These are phyloP conservation scores for Oxytropis ochrocephala DNA, from an alignment of 306 rosid genomes.

Conservation along the genomic window DNA sequence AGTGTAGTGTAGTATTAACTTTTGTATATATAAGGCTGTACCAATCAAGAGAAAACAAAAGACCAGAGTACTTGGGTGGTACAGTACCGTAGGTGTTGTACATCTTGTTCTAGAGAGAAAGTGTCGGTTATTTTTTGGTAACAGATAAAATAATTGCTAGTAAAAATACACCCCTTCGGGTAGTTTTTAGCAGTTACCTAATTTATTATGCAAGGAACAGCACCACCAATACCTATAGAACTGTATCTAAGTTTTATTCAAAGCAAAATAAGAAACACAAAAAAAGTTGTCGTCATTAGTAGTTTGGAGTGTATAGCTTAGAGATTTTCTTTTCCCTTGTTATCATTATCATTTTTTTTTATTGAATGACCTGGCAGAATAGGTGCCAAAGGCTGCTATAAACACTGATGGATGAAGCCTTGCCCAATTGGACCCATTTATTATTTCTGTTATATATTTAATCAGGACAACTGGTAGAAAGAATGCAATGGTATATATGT, in stretches of 20 bases:
- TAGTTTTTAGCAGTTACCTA: no score
- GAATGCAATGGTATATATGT: neutral
- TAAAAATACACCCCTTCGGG: no score
- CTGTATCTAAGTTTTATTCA: no score
- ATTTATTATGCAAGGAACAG: no score
- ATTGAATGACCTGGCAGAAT: neutral
- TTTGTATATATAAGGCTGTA: neutral
- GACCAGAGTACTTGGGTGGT: no score
- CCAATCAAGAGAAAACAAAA: neutral
- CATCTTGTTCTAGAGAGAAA: no score
- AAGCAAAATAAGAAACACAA: neutral
- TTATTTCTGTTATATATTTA: slow-evolving; percentile 7
- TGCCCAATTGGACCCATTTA: neutral
- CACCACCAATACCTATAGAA: no score
- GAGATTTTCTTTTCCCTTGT: neutral
- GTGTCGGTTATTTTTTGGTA: no score
- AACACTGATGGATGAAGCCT: neutral
- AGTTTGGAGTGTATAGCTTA: neutral
- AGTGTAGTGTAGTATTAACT: neutral
- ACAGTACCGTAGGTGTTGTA: no score
- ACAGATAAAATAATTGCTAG: no score
- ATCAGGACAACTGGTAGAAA: slow-evolving; percentile 12
- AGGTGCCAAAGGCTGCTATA: slow-evolving; percentile 1
- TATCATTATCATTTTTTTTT: neutral
- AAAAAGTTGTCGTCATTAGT: neutral